phyloP scores from a whole-genome alignment of 768 basidiomycete species.

The Gelatoporia subvermispora region DNA sequence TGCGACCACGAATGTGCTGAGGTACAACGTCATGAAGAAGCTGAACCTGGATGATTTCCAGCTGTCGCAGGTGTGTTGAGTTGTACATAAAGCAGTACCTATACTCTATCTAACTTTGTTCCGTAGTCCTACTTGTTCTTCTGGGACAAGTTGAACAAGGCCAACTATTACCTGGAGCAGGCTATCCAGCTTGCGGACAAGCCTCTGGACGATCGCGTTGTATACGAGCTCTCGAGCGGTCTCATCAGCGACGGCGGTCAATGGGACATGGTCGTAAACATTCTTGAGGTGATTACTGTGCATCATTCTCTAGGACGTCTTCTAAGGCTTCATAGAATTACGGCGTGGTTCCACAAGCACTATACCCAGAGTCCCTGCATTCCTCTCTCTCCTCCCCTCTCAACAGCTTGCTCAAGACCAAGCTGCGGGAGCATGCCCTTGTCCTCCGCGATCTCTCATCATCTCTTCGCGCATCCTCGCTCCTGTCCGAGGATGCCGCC shows the following conservation, averaged over 20 bases:
- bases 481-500: constrained; percentile 42
- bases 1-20: constrained; percentile 82
- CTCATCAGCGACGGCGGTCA: constrained; percentile 92
- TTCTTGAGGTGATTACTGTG: constrained; percentile 45
- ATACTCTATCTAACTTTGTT: neutral
- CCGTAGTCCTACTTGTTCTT: constrained; percentile 84
- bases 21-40: constrained; percentile 81
- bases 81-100: neutral
- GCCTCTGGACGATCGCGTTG: constrained; percentile 78
- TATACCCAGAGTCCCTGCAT: constrained; percentile 83
- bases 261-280: constrained; percentile 85
- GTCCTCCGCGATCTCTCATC: constrained; percentile 63
- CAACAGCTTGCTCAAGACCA: constrained; percentile 78
- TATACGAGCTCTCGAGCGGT: constrained; percentile 67
- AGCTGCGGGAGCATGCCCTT: constrained; percentile 87
- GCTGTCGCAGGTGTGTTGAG: constrained; percentile 66
- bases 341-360: constrained; percentile 78
- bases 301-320: neutral
- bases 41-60: constrained; percentile 86
- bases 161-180: constrained; percentile 88
- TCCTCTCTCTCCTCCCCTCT: constrained; percentile 71
- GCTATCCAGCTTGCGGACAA: constrained; percentile 77
- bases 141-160: constrained; percentile 94
- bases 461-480: constrained; percentile 36
- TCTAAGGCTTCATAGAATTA: constrained; percentile 48